Percentiles rank a stretch among this genome's conserved stretches.
These are phyloP conservation scores for Boletellus emodensis DNA, from an alignment of 768 basidiomycete species.

Conservation along the genomic window DNA sequence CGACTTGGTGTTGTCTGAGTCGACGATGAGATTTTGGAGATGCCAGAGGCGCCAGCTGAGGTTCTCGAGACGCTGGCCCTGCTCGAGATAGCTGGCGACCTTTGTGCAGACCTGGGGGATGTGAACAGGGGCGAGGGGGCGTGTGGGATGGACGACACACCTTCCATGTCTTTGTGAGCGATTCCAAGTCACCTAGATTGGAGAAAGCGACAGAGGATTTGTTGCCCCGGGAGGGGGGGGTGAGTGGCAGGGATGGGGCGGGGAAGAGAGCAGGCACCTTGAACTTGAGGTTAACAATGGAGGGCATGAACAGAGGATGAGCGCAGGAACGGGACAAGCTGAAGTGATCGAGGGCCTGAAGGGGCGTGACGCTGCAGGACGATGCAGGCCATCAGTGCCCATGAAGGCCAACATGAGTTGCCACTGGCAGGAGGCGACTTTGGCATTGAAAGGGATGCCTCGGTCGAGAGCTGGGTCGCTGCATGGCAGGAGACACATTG, in stretches of 20 bases:
- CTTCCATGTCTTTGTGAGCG: constrained; percentile 90
- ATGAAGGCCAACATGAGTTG: not conserved
- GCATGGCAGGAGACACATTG: constrained; percentile 3
- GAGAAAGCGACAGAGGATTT: constrained; percentile 93
- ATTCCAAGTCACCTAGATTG: constrained; percentile 79
- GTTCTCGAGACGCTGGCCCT: constrained; percentile 89
- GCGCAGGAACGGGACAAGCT: not conserved
- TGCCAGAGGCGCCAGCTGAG: constrained; percentile 92
- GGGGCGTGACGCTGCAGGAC: constrained; percentile 6
- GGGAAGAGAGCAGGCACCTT: constrained; percentile 44
- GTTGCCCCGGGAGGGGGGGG: constrained; percentile 64
- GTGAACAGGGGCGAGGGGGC: constrained; percentile 8
- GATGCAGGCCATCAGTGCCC: constrained; percentile 1
- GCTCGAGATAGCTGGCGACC: constrained; percentile 87
- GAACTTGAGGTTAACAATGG: constrained; percentile 85
- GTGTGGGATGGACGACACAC: constrained; percentile 35
- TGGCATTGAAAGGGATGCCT: not conserved
- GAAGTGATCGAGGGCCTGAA: constrained; percentile 17
- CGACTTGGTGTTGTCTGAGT: constrained; percentile 80
- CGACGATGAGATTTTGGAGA: constrained; percentile 87
- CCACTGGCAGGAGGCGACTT: not conserved
- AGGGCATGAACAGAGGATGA: constrained; percentile 50
- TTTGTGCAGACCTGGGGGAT: constrained; percentile 73
- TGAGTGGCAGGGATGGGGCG: not conserved
- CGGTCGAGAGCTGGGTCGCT: constrained; percentile 1